Base-by-base conservation (phyloP, 495 filamentous ascomycete species). In the Pseudomonodictys pantanalensis region DNA sequence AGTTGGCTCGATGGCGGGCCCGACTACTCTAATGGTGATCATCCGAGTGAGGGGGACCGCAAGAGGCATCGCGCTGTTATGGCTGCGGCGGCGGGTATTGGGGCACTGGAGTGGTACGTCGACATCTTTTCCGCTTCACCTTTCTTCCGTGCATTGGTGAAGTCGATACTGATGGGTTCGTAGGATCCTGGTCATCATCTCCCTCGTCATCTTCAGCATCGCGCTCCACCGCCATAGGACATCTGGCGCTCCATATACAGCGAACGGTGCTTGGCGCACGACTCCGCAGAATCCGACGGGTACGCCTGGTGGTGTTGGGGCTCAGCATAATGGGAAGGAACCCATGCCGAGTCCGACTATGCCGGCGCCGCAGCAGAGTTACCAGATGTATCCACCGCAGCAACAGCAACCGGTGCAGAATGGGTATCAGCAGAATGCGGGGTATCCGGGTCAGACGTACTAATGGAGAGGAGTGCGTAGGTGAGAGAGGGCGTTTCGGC, bases 281-380 rank as follows among this genome's bases (percentile, higher is more conserved):
- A 54, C 51, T 3, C 33, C 29, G 11, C 30, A 54, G 24, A 54
- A 54, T 24, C 51, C 51, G 18, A 30, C 18, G 6, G 33, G 51
- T 18, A 24, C 6, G 9, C n/a, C 18, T 18, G 25, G 23, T 35
- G 22, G 7, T n/a, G 51, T 20, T 18, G 51, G 26, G 22, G 2
- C 51, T 7, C 32, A 35, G 10, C 22, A 69, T 88, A 88, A 3
- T 81, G 74, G 2, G 86, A 78, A 69, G 87, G 85, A 17, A 84
- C 86, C 62, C 78, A 81, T 69, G 87, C 85, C 3, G 85, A 85
- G 56, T n/a, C n/a, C n/a, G n/a, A n/a, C n/a, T n/a, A n/a, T n/a
- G 87, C 85, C 55, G 82, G 86, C n/a, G 82, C 86, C 17, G 84
- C 41, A 6, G n/a, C 84, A 11, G 79, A 76, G 35, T 23, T 54